Evolutionary conservation across 805 yeast species (phyloP), one percentile per base, ranked within the genome.

Genomic region (Starmerella lactis-condensi): DNA sequence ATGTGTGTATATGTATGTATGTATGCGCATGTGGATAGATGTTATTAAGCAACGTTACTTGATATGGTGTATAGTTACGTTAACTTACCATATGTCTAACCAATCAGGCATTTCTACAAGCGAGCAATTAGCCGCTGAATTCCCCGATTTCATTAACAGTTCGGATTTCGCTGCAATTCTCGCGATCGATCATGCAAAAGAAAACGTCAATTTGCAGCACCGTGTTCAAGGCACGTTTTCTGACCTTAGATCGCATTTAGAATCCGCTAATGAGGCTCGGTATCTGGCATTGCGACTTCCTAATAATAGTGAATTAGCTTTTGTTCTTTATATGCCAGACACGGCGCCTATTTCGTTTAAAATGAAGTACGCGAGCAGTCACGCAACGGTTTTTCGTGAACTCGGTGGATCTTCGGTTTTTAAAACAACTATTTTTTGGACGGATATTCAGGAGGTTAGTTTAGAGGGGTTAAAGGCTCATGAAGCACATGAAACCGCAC

Each of bases 281-380:
- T 75, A 72, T 42, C 44, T 75, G 14, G 48, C 71, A 13, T 50
- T 68, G 23, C 58, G 60, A 26, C 30, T 37, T 4, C 36, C 35
- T 4, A 30, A 34, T 2, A 45, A 39, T 13, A 37, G 29, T 23
- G 40, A 37, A 6, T 60, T 57, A 37, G 62, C 68, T 3, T 82
- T 85, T 44, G 65, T 82, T 28, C 70, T 89, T 14, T 83, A 64
- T 55, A 83, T 85, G 32, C 95, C 98, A 1, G 95, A 85, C 50
- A 53, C 53, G 30, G 77, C 94, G 6, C 70, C 73, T 2, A 83
- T 85, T 23, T 66, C 82, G 35, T 63, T 66, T 34, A 89, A 85
- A 52, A 89, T 89, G 95, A 61, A 89, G 29, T 89, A 83, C 51
- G 96, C 96, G 4, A 78, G 94, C 2, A 72, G 91, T 8, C 79